These are phyloP conservation scores for Withania somnifera DNA, from an alignment of 305 asterid species.

Conservation along the genomic window DNA sequence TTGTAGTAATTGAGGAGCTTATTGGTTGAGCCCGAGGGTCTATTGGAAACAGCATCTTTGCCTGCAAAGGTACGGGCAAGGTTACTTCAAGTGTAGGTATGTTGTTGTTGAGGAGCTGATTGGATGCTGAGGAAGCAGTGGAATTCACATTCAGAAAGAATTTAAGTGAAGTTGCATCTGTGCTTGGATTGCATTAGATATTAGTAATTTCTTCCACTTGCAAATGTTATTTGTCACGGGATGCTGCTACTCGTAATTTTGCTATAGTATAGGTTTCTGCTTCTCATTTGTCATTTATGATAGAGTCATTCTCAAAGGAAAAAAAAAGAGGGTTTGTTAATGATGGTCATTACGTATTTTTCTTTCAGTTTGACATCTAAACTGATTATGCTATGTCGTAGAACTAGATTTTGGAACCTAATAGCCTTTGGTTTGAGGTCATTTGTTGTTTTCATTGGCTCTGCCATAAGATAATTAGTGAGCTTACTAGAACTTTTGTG, in stretches of 20 bases:
- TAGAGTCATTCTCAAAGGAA: not conserved
- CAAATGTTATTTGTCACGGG: not conserved
- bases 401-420: not conserved
- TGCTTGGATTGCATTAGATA: not conserved
- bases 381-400: not conserved
- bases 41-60: too few species aligned
- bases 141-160: not conserved
- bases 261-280: not conserved
- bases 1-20: not conserved
- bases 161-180: not conserved
- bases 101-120: not conserved
- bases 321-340: not conserved
- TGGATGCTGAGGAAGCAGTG: not conserved
- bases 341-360: not conserved
- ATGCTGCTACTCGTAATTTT: not conserved
- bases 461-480: not conserved
- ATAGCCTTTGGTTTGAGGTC: not conserved
- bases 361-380: not conserved
- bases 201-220: not conserved
- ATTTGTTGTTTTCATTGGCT: not conserved
- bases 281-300: not conserved
- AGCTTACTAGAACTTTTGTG: constrained; percentile 2
- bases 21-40: too few species aligned
- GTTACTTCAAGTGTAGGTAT: too few species aligned
- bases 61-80: too few species aligned